These are phyloP conservation scores for Pythium aphanidermatum DNA, from an alignment of 352 stramenopile genomes.

Conservation along the genomic window DNA sequence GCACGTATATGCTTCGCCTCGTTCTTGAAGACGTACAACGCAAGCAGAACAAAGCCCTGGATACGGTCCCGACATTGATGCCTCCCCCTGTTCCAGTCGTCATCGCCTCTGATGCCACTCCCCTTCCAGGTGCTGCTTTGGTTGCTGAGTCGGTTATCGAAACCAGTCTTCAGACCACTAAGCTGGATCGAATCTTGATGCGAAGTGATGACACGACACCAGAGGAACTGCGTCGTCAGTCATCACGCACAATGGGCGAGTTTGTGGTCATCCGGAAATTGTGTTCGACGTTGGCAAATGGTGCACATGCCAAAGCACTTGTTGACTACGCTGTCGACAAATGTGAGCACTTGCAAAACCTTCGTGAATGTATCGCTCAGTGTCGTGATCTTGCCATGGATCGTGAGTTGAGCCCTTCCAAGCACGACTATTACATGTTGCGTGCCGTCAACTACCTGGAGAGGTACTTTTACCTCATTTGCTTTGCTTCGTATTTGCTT, in stretches of 20 bases:
- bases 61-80: too few species aligned
- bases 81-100: too few species aligned
- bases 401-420: slow-evolving; percentile 48
- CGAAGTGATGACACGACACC: slow-evolving; percentile 3
- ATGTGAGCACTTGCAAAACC: slow-evolving; percentile 81
- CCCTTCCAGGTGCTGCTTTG: too few species aligned
- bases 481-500: slow-evolving; percentile 82
- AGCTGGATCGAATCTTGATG: slow-evolving; percentile 6
- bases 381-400: slow-evolving; percentile 74
- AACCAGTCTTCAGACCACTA: too few species aligned
- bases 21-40: slow-evolving; percentile 39
- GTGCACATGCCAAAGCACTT: slow-evolving; percentile 47
- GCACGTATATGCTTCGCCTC: slow-evolving; percentile 81
- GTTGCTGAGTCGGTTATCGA: too few species aligned
- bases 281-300: slow-evolving; percentile 64
- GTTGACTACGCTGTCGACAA: slow-evolving; percentile 73
- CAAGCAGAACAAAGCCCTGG: neutral
- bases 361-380: slow-evolving; percentile 78
- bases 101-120: too few species aligned
- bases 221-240: slow-evolving; percentile 35
- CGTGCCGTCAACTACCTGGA: slow-evolving; percentile 86
- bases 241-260: slow-evolving; percentile 40
- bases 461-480: slow-evolving; percentile 87
- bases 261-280: slow-evolving; percentile 77
- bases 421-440: slow-evolving; percentile 80